Base-by-base conservation (phyloP, 371 early-diverging fungal genomes). In the Lichtheimia ornata region DNA sequence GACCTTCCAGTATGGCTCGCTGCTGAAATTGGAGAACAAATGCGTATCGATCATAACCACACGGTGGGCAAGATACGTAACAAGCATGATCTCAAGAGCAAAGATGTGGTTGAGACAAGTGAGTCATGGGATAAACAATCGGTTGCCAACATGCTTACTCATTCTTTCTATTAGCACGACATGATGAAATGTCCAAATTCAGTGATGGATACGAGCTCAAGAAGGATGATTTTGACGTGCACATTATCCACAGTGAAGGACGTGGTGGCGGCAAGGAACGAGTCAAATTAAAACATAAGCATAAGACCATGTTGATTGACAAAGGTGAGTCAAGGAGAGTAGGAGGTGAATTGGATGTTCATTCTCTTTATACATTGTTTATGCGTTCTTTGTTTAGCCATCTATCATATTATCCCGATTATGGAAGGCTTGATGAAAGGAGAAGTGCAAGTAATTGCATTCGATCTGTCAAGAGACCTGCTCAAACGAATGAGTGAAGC, bases 1-100 rank as follows among this genome's bases (percentile, higher is more conserved):
- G 84, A 84, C 20, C 63, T 92, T 14, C 73, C 81, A 41, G 76
- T 81, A n/a, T 80, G 86, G 76, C 68, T 92, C 43, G 74, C 74
- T 20, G 63, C 83, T 2, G 93, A 91, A 66, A 91, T 91, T 57
- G 72, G 70, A 35, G 91, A 91, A 64, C 91, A 91, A 71, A 65
- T 71, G 18, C 72, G 82, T 53, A 59, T 84, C 2, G 89, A 88
- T 62, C 64, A 76, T 74, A 59, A 76, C 70, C 54, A 66, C 63
- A 53, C 81, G 30, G 59, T 72, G 42, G 62, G 81, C 68, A 73
- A 67, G 76, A 60, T 76, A 57, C 66, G 78, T 63, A 63, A 77
- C 73, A 74, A 91, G 64, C 69, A 79, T 60, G 88, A 87, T 35
- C 47, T 84, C 24, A 75, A 82, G 47, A 67, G 75, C 40, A 86